Evolutionary conservation across 306 rosid species (phyloP).

Genomic region (Cicer bijugum): DNA sequence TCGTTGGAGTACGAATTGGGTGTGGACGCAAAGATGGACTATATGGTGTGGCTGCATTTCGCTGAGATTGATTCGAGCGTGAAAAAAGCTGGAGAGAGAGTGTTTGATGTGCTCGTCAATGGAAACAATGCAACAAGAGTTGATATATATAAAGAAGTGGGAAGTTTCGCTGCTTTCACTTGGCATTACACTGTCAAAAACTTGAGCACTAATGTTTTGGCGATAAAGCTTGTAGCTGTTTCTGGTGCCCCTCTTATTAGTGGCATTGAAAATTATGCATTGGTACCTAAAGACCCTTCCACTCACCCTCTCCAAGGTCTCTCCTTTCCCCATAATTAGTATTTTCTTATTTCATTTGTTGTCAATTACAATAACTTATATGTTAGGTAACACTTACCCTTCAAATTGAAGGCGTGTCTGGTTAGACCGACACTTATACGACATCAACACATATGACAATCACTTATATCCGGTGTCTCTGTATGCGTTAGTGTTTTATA

Average conservation of each 20-base stretch:
- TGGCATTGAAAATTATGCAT: slow-evolving; percentile 86
- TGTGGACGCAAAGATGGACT: slow-evolving; percentile 93
- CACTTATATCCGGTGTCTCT: neutral
- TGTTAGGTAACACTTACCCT: neutral
- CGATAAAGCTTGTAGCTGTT: slow-evolving; percentile 61
- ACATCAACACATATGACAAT: too few relatives aligned
- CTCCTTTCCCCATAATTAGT: neutral
- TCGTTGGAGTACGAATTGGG: slow-evolving; percentile 59
- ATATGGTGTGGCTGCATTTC: slow-evolving; percentile 87
- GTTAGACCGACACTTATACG: too few relatives aligned
- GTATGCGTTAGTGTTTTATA: neutral
- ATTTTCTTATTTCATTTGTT: neutral
- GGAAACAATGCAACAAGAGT: slow-evolving; percentile 60
- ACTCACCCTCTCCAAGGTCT: slow-evolving; percentile 88
- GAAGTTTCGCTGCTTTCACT: slow-evolving; percentile 65
- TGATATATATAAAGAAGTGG: slow-evolving; percentile 73
- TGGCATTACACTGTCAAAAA: slow-evolving; percentile 67
- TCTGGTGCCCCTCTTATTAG: slow-evolving; percentile 69
- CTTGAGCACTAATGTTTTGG: slow-evolving; percentile 58
- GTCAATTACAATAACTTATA: neutral
- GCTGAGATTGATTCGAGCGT: slow-evolving; percentile 81
- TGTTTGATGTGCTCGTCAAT: slow-evolving; percentile 72
- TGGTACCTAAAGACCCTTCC: slow-evolving; percentile 77
- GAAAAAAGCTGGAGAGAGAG: slow-evolving; percentile 71
- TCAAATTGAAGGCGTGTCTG: neutral